These are phyloP conservation scores for Omphalotus guepiniiformis DNA, from an alignment of 768 basidiomycete genomes.

Conservation along the genomic window DNA sequence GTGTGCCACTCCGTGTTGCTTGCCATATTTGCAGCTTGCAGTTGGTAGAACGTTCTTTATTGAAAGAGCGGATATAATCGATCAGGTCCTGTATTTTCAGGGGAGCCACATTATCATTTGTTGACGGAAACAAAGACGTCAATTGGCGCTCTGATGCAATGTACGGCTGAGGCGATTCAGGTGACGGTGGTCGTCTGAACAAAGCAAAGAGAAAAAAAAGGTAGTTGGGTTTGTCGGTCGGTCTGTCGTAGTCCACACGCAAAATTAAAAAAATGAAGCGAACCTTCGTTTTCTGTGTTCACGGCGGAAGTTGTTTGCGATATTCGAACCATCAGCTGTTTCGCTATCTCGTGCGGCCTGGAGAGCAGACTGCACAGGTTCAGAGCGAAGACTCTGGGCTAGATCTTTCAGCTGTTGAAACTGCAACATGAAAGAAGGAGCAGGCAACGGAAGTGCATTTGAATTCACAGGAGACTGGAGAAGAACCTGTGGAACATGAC, in stretches of 20 bases:
- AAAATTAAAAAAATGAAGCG: constrained; percentile 17
- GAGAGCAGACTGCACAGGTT: constrained; percentile 56
- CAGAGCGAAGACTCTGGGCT: constrained; percentile 42
- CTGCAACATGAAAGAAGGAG: constrained; percentile 29
- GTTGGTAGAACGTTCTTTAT: constrained; percentile 36
- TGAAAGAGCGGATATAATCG: constrained; percentile 57
- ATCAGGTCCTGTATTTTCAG: constrained; percentile 44
- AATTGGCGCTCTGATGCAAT: constrained; percentile 36
- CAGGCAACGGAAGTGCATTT: constrained; percentile 15
- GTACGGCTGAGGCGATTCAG: constrained; percentile 60
- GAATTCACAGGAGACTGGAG: constrained; percentile 27
- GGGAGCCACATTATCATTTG: constrained; percentile 30
- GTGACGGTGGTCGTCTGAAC: constrained; percentile 48
- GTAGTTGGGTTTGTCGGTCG: background rate
- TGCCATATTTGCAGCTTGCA: constrained; percentile 54
- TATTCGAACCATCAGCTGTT: constrained; percentile 43
- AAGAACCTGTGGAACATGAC: constrained; percentile 42
- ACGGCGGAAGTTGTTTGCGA: constrained; percentile 41
- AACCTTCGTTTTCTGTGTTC: constrained; percentile 57
- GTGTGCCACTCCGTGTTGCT: constrained; percentile 20
- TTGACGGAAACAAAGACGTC: constrained; percentile 38
- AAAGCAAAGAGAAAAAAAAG: too few species aligned
- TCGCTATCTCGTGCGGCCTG: constrained; percentile 52
- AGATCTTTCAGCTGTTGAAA: constrained; percentile 47
- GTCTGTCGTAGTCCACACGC: too few species aligned